Evolutionary conservation across 2,329 filamentous ascomycete species (phyloP), one percentile per base, ranked within the genome.

Genomic region (Blastomyces emzantsi): DNA sequence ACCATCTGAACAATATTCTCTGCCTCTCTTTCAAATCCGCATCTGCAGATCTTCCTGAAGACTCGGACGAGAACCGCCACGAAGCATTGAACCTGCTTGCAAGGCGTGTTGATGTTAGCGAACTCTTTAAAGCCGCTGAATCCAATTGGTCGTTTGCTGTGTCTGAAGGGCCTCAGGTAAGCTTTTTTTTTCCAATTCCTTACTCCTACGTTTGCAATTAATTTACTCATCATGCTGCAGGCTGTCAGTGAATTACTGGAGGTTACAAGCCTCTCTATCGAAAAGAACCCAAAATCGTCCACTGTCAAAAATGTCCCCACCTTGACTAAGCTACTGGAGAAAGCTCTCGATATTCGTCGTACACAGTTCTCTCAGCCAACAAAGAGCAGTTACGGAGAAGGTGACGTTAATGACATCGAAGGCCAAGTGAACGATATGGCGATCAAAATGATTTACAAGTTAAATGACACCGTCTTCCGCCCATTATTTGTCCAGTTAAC

Each of bases 391-490:
- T 78, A 83, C 61, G 79, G 85, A 28, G 73, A 76, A 33, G 73
- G 74, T 11, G 80, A 82, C 65, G 77, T 81, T 41, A 77, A 83
- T 1, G 74, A 80, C 52, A 79, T 91, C 15, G 90, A 96, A 72
- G 77, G 79, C 1, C 79, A 81, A 13, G 72, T 90, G 68, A 88
- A 90, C 72, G 84, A 88, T 11, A 85, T 89, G 15, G 85, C 87
- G 0, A 84, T 99, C 64, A 90, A 91, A 75, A 94, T 97, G 87
- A 89, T 96, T 62, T 91, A 96, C 80, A 97, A 97, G 80, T 84
- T 99, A 66, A 97, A 97, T 77, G 94, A 99, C 73, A 87, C 89
- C 0, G 86, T 89, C 0, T 99, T 99, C 85, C 84, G 92, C 15
- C 95, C 94, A 0, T 86, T 99, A 66, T 99, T 97, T 79, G 83